phyloP scores from a whole-genome alignment of 1,139 yeast genomes.

The Hansenula sp. region DNA sequence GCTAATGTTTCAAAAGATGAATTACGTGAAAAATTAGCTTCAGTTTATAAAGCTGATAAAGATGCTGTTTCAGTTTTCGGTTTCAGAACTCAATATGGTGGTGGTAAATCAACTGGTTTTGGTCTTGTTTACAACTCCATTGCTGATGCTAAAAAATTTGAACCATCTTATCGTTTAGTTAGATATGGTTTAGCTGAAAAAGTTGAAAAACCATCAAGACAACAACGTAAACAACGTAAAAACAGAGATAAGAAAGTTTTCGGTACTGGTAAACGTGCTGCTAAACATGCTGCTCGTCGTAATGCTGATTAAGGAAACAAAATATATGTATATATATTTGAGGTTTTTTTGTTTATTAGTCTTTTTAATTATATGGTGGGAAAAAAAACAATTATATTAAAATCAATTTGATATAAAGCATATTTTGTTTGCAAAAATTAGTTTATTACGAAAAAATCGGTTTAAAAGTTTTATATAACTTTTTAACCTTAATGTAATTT shows the following conservation, averaged over 20 bases:
- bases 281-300: conserved; percentile 78
- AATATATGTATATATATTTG: not conserved
- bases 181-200: conserved; percentile 97
- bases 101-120: conserved; percentile 99
- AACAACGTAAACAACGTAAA: conserved; percentile 99
- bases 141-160: conserved; percentile 97
- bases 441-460: too few species aligned
- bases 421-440: too few species aligned
- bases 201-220: conserved; percentile 98
- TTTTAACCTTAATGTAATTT: too few species aligned
- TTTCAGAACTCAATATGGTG: conserved; percentile 99
- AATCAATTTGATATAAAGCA: too few species aligned
- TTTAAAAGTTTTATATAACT: too few species aligned
- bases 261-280: conserved; percentile 96
- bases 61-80: conserved; percentile 98
- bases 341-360: not conserved
- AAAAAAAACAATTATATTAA: conserved; percentile 2
- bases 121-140: conserved; percentile 98
- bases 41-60: conserved; percentile 96
- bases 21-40: conserved; percentile 96
- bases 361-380: conserved; percentile 3
- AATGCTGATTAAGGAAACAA: conserved; percentile 32
- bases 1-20: conserved; percentile 99
- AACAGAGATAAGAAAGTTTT: conserved; percentile 99
- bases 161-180: conserved; percentile 98